These are phyloP conservation scores for Colletotrichum gloeosporioides DNA, from an alignment of 2,329 filamentous ascomycete genomes.

Conservation along the genomic window DNA sequence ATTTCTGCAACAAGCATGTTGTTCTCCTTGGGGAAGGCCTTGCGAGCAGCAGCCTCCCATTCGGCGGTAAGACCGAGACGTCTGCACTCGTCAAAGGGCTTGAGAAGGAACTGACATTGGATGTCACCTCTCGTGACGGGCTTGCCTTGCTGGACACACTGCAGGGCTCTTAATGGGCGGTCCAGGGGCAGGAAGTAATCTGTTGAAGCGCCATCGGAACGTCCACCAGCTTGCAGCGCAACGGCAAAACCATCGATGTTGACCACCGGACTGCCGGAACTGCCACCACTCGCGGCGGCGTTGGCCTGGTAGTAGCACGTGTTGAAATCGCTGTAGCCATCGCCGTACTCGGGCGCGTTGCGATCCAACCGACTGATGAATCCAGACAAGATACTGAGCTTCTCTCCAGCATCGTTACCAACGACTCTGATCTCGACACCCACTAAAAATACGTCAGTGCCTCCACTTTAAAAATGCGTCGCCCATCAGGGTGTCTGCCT, in stretches of 20 bases:
- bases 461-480: not conserved
- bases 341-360: constrained; percentile 96
- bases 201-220: constrained; percentile 93
- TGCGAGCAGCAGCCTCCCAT: constrained; percentile 86
- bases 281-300: constrained; percentile 93
- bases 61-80: constrained; percentile 82
- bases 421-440: constrained; percentile 96
- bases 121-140: constrained; percentile 92
- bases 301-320: constrained; percentile 97
- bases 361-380: constrained; percentile 95
- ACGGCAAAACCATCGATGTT: constrained; percentile 93
- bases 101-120: constrained; percentile 95
- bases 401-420: constrained; percentile 97
- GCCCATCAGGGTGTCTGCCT: constrained; percentile 13
- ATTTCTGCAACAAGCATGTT: constrained; percentile 98
- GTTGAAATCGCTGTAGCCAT: constrained; percentile 98
- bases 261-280: constrained; percentile 97
- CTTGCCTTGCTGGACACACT: constrained; percentile 80
- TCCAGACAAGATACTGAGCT: constrained; percentile 95
- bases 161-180: constrained; percentile 83
- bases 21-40: constrained; percentile 88
- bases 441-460: constrained; percentile 51
- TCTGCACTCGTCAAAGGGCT: constrained; percentile 96
- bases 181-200: constrained; percentile 97
- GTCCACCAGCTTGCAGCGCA: constrained; percentile 90